A percentile compares a stretch with the other conserved stretches of the same genome.
Evolutionary conservation across 306 rosid species (phyloP).

Genomic region (Castanea mollissima): DNA sequence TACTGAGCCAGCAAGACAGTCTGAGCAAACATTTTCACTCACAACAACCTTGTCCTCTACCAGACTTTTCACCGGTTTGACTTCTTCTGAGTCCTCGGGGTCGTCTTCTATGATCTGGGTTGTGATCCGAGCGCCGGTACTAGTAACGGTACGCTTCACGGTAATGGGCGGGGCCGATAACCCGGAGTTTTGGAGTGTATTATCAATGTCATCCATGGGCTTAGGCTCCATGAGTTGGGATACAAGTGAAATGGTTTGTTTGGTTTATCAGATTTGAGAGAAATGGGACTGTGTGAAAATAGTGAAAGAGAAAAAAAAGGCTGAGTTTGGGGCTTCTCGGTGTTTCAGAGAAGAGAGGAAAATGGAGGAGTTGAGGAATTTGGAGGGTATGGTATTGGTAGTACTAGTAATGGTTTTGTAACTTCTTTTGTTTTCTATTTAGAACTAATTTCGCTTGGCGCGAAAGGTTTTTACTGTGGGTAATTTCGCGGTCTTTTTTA

Average conservation of each 20-base stretch:
- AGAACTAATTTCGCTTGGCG: conserved; percentile 28
- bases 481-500: conserved; percentile 8
- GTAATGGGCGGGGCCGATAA: conserved; percentile 14
- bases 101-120: conserved; percentile 17
- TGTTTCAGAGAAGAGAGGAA: not conserved
- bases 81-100: conserved; percentile 7
- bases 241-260: not conserved
- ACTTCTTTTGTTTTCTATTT: too few relatives aligned
- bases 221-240: conserved; percentile 19
- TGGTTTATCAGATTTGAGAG: not conserved
- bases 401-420: too few relatives aligned
- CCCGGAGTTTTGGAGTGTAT: not conserved
- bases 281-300: not conserved
- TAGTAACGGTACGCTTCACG: conserved; percentile 42
- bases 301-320: not conserved
- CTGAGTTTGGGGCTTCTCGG: not conserved
- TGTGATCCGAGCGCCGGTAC: conserved; percentile 51
- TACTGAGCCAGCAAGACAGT: not conserved
- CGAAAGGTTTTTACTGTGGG: conserved; percentile 20
- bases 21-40: not conserved
- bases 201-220: not conserved
- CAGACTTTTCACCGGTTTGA: not conserved
- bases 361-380: not conserved
- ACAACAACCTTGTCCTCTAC: not conserved
- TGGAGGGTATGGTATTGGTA: too few relatives aligned